Evolutionary conservation across 2,329 filamentous ascomycete species (phyloP).

Genomic region (Phoma sp.): DNA sequence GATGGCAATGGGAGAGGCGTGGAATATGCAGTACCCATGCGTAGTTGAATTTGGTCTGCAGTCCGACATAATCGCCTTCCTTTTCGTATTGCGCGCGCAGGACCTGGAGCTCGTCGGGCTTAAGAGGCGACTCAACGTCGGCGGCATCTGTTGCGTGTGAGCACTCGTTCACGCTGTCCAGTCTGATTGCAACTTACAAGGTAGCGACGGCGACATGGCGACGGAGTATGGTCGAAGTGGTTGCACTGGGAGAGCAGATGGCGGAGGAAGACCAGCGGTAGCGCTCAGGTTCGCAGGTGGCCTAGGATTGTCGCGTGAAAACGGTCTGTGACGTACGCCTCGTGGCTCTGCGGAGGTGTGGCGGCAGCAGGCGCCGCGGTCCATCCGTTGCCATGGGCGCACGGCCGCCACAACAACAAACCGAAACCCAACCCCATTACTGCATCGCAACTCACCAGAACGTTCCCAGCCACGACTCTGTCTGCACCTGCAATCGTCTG

Average conservation of each 20-base stretch:
- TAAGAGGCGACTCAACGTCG: constrained; percentile 94
- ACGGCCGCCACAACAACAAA: constrained; percentile 39
- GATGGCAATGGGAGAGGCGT: neutral
- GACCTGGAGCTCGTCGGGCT: constrained; percentile 89
- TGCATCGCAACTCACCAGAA: constrained; percentile 21
- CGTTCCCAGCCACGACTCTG: neutral
- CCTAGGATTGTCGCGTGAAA: constrained; percentile 30
- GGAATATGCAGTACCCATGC: constrained; percentile 84
- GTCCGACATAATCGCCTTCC: constrained; percentile 93
- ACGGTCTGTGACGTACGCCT: constrained; percentile 45
- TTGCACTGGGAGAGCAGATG: neutral
- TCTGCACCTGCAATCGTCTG: constrained; percentile 5
- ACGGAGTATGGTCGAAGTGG: neutral
- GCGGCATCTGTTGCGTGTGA: constrained; percentile 76
- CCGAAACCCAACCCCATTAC: constrained; percentile 39
- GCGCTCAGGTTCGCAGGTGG: constrained; percentile 2
- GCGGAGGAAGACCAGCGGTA: neutral
- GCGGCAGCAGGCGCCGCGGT: constrained; percentile 27
- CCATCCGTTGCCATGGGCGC: constrained; percentile 42
- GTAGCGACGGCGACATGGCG: constrained; percentile 47
- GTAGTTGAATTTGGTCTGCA: constrained; percentile 99
- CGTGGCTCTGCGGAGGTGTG: constrained; percentile 30
- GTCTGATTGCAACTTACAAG: constrained; percentile 35
- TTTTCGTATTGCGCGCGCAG: constrained; percentile 95
- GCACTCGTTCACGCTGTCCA: neutral